A percentile compares a stretch with the other conserved stretches of the same genome.
Conservation (phyloP, 1,284 basidiomycete genomes). For the Ceratobasidium theobromae region DNA sequence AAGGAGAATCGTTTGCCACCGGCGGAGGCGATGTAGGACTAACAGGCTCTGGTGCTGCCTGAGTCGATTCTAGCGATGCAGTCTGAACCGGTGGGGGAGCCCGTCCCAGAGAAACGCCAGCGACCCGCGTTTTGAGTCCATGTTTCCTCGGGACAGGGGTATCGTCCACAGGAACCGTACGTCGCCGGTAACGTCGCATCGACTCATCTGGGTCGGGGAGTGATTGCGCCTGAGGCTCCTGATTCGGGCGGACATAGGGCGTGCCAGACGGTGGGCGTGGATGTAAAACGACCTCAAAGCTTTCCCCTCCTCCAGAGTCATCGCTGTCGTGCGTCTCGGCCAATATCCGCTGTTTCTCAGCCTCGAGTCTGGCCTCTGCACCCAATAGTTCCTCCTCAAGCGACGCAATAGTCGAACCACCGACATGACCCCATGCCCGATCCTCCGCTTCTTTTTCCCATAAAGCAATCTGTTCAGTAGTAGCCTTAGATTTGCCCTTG, state of each 20-base stretch:
- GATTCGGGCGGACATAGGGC: background rate
- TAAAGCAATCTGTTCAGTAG: conserved; percentile 31
- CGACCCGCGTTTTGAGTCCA: background rate
- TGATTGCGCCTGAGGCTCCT: background rate
- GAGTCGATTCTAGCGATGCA: background rate
- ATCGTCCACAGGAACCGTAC: background rate
- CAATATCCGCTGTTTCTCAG: background rate
- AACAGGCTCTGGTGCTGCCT: background rate
- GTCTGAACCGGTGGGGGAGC: background rate
- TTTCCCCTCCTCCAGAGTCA: background rate
- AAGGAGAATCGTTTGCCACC: conserved; percentile 4
- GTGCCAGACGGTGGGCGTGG: background rate
- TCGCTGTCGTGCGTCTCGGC: background rate
- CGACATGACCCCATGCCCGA: conserved; percentile 15
- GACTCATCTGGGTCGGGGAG: conserved; percentile 16
- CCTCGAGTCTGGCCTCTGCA: conserved; percentile 6
- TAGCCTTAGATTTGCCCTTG: conserved; percentile 58
- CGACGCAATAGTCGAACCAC: conserved; percentile 5
- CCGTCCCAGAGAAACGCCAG: background rate
- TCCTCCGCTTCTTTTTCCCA: conserved; percentile 33
- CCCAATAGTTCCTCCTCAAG: conserved; percentile 24
- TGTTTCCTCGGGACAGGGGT: conserved; percentile 13
- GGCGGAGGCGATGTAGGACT: conserved; percentile 6
- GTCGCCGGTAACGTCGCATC: conserved; percentile 6
- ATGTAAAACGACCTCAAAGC: conserved; percentile 21